Conservation (phyloP, 1,139 yeast species). For the Magnusiomyces tetraspermus region DNA sequence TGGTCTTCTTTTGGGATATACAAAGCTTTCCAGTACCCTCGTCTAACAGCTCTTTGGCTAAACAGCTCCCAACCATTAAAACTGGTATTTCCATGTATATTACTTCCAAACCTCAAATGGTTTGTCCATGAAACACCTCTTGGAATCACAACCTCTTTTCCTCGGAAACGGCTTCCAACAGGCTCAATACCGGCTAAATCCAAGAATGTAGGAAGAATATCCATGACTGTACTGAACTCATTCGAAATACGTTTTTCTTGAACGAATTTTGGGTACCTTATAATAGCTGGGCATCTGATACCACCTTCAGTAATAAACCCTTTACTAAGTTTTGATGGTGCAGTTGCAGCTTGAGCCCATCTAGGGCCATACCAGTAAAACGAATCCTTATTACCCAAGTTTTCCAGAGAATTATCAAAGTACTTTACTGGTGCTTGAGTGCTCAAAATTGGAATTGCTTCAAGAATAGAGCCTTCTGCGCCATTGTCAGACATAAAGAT, state of each 20-base stretch:
- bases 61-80: constrained; percentile 45
- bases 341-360: constrained; percentile 61
- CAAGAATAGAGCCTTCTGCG: constrained; percentile 51
- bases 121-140: constrained; percentile 39
- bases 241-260: constrained; percentile 19
- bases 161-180: constrained; percentile 28
- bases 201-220: constrained; percentile 44
- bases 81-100: constrained; percentile 6
- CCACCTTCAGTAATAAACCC: constrained; percentile 50
- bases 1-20: constrained; percentile 44
- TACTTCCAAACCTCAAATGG: constrained; percentile 7
- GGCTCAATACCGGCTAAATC: constrained; percentile 38
- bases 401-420: constrained; percentile 40
- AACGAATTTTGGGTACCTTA: constrained; percentile 14
- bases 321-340: constrained; percentile 45
- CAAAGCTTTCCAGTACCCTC: constrained; percentile 43
- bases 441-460: constrained; percentile 40
- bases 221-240: constrained; percentile 50
- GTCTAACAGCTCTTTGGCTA: constrained; percentile 47
- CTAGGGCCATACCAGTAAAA: constrained; percentile 47
- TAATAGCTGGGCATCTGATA: constrained; percentile 44
- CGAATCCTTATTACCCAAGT: constrained; percentile 42
- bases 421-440: constrained; percentile 28
- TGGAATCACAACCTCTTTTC: constrained; percentile 36
- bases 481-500: constrained; percentile 53